Evolutionary conservation across 352 stramenopile genomes (phyloP).

Genomic region (Thraustochytrium striatum): DNA sequence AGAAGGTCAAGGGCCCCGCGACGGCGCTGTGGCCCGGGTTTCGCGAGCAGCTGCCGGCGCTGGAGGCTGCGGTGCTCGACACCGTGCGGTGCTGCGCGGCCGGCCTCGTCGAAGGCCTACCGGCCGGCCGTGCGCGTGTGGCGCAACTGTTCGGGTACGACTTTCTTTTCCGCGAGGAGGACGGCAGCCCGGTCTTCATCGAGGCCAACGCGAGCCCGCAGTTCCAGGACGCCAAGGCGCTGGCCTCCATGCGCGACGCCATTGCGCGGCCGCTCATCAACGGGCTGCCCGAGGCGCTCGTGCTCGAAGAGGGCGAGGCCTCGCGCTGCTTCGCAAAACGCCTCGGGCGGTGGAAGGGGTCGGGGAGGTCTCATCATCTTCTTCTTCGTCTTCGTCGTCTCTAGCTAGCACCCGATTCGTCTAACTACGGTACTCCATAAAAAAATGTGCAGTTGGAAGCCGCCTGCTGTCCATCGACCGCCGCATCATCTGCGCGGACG

Average conservation of each 20-base stretch:
- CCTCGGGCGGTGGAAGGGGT: neutral
- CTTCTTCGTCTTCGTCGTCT: neutral
- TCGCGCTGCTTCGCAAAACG: neutral
- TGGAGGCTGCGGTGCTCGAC: neutral
- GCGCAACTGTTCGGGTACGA: slow-evolving; percentile 39
- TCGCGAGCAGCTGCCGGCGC: neutral
- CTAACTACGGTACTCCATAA: no score
- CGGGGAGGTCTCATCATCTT: no score
- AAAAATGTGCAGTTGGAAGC: no score
- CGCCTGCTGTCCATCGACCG: no score
- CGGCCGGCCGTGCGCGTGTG: no score
- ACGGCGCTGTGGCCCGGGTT: neutral
- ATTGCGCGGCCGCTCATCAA: slow-evolving; percentile 16
- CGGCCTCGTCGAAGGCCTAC: neutral
- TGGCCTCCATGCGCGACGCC: neutral
- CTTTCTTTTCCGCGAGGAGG: slow-evolving; percentile 25
- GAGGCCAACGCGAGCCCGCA: slow-evolving; percentile 32
- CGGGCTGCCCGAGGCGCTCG: neutral
- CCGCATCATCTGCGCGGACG: no score
- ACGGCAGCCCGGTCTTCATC: slow-evolving; percentile 20
- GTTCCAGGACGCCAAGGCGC: slow-evolving; percentile 38
- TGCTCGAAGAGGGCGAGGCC: neutral
- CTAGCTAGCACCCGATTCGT: neutral
- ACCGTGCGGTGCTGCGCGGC: neutral
- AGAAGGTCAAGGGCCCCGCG: slow-evolving; percentile 33